These are phyloP conservation scores for Funneliformis mosseae DNA, from an alignment of 192 early-diverging fungal genomes.

Conservation along the genomic window DNA sequence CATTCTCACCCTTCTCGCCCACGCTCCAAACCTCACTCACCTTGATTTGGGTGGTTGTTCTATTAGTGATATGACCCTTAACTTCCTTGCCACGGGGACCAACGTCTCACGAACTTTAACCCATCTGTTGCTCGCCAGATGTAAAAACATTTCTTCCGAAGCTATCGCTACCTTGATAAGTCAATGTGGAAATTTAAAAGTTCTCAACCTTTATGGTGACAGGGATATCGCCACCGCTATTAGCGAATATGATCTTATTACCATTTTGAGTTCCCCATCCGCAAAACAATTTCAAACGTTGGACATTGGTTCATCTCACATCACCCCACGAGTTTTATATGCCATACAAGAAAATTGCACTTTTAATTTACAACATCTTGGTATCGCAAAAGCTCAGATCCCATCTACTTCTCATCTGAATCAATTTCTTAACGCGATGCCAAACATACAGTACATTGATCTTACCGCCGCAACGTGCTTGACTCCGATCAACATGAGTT, in stretches of 20 bases:
- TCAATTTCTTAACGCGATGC: neutral
- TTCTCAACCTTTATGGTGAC: slow-evolving; percentile 10
- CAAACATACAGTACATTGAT: slow-evolving; percentile 7
- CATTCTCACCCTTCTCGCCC: slow-evolving; percentile 14
- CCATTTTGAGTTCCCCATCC: neutral
- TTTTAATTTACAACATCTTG: neutral
- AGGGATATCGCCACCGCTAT: neutral
- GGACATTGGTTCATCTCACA: slow-evolving; percentile 18
- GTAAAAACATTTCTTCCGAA: slow-evolving; percentile 18
- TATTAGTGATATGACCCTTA: slow-evolving; percentile 1
- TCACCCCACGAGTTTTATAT: neutral
- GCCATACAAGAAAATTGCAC: slow-evolving; percentile 19
- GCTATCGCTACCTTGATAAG: neutral
- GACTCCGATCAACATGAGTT: neutral
- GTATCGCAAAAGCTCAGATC: neutral
- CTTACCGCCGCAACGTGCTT: neutral
- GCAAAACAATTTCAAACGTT: neutral
- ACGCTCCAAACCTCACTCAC: slow-evolving; percentile 27
- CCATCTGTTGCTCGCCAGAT: slow-evolving; percentile 16
- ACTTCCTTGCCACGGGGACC: neutral
- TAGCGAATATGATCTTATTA: slow-evolving; percentile 4
- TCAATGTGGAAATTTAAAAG: neutral
- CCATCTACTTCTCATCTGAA: neutral
- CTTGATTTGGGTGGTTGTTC: slow-evolving; percentile 30
- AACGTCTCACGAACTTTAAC: neutral